A percentile compares a stretch with the other conserved stretches of the same genome.
Conservation (phyloP, 257 asterid species). For the Rehmannia glutinosa region DNA sequence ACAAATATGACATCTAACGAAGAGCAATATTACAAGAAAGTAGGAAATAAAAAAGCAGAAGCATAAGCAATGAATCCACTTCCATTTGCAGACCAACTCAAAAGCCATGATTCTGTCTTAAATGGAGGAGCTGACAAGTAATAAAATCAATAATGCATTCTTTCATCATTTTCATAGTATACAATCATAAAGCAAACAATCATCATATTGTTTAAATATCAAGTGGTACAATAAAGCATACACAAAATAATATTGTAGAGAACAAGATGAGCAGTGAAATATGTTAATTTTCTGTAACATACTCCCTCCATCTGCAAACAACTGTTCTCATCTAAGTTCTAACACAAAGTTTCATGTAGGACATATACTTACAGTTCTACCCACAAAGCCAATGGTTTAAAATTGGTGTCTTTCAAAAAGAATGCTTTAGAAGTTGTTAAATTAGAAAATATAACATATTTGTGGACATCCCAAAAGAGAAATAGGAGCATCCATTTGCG, state of each 20-base stretch:
- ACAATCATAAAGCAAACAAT: not conserved
- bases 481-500: not conserved
- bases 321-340: not conserved
- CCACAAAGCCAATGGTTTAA: conserved; percentile 6
- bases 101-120: not conserved
- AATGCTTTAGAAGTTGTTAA: conserved; percentile 11
- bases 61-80: conserved; percentile 11
- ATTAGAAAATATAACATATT: conserved; percentile 1
- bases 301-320: not conserved
- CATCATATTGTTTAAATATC: not conserved
- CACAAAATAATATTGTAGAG: not conserved
- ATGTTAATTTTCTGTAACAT: not conserved
- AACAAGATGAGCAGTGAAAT: conserved; percentile 3
- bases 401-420: not conserved
- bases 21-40: conserved; percentile 7
- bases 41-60: not conserved
- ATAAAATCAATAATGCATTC: not conserved
- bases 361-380: conserved; percentile 4
- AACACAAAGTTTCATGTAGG: not conserved
- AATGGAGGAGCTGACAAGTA: not conserved
- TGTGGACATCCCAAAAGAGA: conserved; percentile 1
- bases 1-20: conserved; percentile 1
- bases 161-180: conserved; percentile 10
- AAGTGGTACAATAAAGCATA: not conserved
- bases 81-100: not conserved